Percentiles rank a stretch among this genome's conserved stretches.
Conservation (phyloP, 441 rosid species). For the Corymbia calophylla region DNA sequence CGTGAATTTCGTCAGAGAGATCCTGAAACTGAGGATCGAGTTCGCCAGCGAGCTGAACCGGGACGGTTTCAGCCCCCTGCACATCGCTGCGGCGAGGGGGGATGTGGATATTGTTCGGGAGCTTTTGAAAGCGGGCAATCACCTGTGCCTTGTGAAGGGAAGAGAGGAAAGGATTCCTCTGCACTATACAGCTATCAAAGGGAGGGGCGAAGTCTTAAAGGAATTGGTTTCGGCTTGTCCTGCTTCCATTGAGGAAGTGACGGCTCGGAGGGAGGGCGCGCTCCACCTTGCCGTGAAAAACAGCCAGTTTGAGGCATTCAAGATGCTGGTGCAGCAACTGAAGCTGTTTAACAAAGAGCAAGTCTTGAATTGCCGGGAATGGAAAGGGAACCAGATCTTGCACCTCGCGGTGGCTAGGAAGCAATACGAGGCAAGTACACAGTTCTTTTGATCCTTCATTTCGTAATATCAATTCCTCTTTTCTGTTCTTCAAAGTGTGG, state of each 20-base stretch:
- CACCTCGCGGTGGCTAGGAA: slow-evolving; percentile 8
- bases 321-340: not conserved
- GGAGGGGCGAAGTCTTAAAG: not conserved
- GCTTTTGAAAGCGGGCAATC: not conserved
- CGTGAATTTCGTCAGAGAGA: not conserved
- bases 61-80: not conserved
- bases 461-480: too few relatives aligned
- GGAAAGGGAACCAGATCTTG: slow-evolving; percentile 15
- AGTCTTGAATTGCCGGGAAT: not conserved
- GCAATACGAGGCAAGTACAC: slow-evolving; percentile 1
- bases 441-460: not conserved
- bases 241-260: not conserved
- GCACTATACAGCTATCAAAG: not conserved
- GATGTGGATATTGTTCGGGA: not conserved
- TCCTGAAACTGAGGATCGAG: not conserved
- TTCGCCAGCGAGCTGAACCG: not conserved
- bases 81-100: not conserved
- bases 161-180: not conserved
- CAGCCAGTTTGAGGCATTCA: not conserved
- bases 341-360: not conserved
- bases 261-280: not conserved
- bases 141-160: not conserved
- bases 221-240: not conserved
- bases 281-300: not conserved
- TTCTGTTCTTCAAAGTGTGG: not conserved